These are phyloP conservation scores for Alternaria atra DNA, from an alignment of 2,329 filamentous ascomycete genomes.

Conservation along the genomic window DNA sequence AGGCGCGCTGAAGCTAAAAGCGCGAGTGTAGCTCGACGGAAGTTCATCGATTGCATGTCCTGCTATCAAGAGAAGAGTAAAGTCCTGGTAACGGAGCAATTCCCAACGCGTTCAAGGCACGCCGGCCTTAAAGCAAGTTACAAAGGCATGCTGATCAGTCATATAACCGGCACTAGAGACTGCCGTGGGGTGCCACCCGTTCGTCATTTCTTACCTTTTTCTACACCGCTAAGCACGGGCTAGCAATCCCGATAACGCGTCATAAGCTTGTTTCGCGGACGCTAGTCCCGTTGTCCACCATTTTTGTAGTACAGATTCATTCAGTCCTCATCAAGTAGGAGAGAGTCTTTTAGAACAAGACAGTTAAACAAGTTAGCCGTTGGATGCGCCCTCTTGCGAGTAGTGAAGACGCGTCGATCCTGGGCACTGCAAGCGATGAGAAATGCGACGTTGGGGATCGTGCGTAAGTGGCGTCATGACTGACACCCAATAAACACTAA, in stretches of 20 bases:
- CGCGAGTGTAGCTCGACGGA: conserved; percentile 17
- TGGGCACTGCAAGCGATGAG: conserved; percentile 1
- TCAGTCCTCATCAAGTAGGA: background rate
- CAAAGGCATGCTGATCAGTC: conserved; percentile 15
- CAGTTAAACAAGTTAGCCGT: background rate
- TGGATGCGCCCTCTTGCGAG: background rate
- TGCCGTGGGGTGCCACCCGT: conserved; percentile 5
- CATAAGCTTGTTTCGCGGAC: conserved; percentile 8
- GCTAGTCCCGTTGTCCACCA: background rate
- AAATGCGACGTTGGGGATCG: conserved; percentile 1
- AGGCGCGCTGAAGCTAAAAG: conserved; percentile 19
- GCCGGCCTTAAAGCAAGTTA: conserved; percentile 17
- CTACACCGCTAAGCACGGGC: conserved; percentile 16
- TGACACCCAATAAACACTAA: background rate
- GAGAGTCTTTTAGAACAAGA: background rate
- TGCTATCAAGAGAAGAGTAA: conserved; percentile 1
- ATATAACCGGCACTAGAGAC: conserved; percentile 4
- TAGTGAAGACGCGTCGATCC: conserved; percentile 1
- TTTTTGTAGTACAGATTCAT: background rate
- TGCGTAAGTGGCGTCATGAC: conserved; percentile 12
- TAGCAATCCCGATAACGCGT: conserved; percentile 7
- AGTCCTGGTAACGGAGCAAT: background rate
- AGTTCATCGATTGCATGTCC: conserved; percentile 11
- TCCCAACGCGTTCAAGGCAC: conserved; percentile 2
- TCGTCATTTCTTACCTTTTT: conserved; percentile 16